These are phyloP conservation scores for Ilyonectria destructans DNA, from an alignment of 2,329 filamentous ascomycete genomes.

Conservation along the genomic window DNA sequence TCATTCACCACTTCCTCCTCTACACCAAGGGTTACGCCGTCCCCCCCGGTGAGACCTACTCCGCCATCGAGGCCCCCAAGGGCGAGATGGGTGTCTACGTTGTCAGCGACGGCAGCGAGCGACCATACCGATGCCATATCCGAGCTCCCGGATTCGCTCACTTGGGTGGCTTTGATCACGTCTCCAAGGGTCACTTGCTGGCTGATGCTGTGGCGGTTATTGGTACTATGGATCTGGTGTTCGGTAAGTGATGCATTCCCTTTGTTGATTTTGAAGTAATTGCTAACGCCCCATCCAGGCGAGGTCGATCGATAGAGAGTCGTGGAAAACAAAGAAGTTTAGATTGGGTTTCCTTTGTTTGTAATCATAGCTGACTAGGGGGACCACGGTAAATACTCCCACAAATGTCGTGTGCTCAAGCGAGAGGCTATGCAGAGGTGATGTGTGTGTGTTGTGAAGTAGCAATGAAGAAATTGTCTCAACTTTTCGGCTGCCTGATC, in stretches of 20 bases:
- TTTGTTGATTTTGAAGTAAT: slow-evolving; percentile 5
- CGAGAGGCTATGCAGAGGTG: slow-evolving; percentile 49
- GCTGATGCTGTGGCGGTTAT: slow-evolving; percentile 98
- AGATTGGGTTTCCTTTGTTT: slow-evolving; percentile 56
- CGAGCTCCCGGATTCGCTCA: slow-evolving; percentile 97
- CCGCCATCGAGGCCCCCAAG: slow-evolving; percentile 98
- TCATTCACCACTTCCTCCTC: slow-evolving; percentile 99
- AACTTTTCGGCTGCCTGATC: slow-evolving; percentile 36
- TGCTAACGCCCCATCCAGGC: slow-evolving; percentile 64
- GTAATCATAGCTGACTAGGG: slow-evolving; percentile 60
- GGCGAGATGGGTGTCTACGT: slow-evolving; percentile 99
- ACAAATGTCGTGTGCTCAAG: slow-evolving; percentile 50
- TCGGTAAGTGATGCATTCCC: slow-evolving; percentile 72
- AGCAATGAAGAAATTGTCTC: slow-evolving; percentile 46
- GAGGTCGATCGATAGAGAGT: slow-evolving; percentile 73
- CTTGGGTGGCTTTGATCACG: slow-evolving; percentile 93
- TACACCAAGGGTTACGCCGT: slow-evolving; percentile 99
- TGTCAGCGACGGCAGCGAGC: slow-evolving; percentile 95
- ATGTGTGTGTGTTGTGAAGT: slow-evolving; percentile 41
- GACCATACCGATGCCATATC: slow-evolving; percentile 98
- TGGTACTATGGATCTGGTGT: slow-evolving; percentile 90
- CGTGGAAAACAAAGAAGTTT: slow-evolving; percentile 50
- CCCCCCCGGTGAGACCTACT: slow-evolving; percentile 98
- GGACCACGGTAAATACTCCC: slow-evolving; percentile 58
- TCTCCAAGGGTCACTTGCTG: slow-evolving; percentile 91